Conservation (phyloP, 768 basidiomycete genomes). For the Filobasidium floriforme region DNA sequence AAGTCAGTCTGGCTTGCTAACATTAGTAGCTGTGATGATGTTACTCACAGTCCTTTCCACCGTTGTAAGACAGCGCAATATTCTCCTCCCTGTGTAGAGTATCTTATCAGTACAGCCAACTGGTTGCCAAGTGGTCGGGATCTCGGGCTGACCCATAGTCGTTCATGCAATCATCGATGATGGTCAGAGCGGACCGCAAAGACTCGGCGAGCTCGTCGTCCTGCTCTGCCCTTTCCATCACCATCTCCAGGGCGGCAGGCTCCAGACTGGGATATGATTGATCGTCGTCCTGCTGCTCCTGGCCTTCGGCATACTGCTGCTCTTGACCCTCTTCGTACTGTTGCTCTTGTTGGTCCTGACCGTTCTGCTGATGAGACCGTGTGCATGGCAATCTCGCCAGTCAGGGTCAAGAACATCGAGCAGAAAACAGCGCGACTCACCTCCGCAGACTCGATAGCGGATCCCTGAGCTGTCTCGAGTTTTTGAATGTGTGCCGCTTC, state of each 20-base stretch:
- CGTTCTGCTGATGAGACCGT: neutral
- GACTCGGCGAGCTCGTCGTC: slow-evolving; percentile 30
- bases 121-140: neutral
- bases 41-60: slow-evolving; percentile 85
- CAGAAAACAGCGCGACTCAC: neutral
- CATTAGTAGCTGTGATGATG: neutral
- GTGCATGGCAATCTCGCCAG: neutral
- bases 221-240: slow-evolving; percentile 25
- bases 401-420: neutral
- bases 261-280: slow-evolving; percentile 12
- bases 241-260: slow-evolving; percentile 23
- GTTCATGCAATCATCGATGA: slow-evolving; percentile 71
- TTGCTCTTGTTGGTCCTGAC: neutral
- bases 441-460: neutral
- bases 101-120: neutral
- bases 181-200: slow-evolving; percentile 68
- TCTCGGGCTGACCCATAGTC: slow-evolving; percentile 64
- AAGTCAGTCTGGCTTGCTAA: neutral
- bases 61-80: slow-evolving; percentile 89
- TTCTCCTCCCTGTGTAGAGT: slow-evolving; percentile 52
- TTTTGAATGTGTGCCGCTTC: neutral
- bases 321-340: neutral
- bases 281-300: neutral
- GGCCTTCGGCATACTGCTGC: neutral
- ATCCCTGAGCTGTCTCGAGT: neutral